Evolutionary conservation across 768 basidiomycete species (phyloP), one percentile per base, ranked within the genome.

Genomic region (Tricholoma sp.): DNA sequence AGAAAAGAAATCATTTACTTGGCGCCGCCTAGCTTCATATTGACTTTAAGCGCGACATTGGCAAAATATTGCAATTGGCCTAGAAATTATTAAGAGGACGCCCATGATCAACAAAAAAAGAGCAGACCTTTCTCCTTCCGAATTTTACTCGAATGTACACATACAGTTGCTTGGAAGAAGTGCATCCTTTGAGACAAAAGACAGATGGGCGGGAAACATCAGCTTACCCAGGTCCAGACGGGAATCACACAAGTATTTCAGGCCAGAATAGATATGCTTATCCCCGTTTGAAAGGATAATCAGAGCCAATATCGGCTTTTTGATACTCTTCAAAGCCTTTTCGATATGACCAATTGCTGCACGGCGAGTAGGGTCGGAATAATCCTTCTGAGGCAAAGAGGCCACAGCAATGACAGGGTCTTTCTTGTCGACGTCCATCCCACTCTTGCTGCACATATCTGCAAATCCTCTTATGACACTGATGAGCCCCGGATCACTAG

Each of bases 41-140:
- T 94, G 50, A 92, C 78, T 65, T 93, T 92, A 54, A 93, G 72
- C 2, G 88, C 86, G 46, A 92, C 85, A 64, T 91, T 93, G 12
- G 89, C 88, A 54, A 88, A 88, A 65, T 91, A 93, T 59, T 82
- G 78, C 10, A 71, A 56, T 61, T 89, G 87, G 11, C 85, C 84
- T 78, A 52, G 7, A 43, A 24, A 46, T 12, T 72, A 72, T 63
- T 1, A 71, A 29, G 54, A 16, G 24, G 19, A 41, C 21, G n/a
- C 8, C 34, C 16, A n/a, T 41, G 72, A 60, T 72, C 75, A n/a
- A 59, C 57, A 10, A 67, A 67, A 56, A 66, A 72, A 46, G 8
- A 43, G 57, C 65, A 57, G 11, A 74, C 84, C 85, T 60, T 70
- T 82, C 55, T 84, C 79, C 68, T 84, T 90, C 59, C 84, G 77